phyloP scores from a whole-genome alignment of 768 basidiomycete species.

The Paxillus involutus region DNA sequence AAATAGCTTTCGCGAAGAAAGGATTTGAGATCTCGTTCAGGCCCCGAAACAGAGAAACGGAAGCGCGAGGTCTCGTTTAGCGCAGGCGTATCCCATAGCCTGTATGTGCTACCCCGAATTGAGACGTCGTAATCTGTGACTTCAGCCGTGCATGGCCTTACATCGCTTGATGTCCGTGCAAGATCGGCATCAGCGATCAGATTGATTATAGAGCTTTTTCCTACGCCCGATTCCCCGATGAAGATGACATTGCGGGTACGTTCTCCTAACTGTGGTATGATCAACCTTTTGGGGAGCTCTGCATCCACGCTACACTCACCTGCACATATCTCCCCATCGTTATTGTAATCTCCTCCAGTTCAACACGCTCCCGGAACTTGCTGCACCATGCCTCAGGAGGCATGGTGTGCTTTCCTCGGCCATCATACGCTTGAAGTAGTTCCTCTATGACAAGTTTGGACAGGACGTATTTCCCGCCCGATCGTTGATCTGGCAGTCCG shows the following conservation, averaged over 20 bases:
- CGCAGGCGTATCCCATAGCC: conserved; percentile 36
- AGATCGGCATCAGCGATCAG: not conserved
- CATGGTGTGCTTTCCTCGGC: no score
- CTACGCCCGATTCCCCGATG: not conserved
- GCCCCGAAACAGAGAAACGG: not conserved
- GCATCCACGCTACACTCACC: no score
- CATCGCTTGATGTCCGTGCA: not conserved
- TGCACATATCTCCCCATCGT: no score
- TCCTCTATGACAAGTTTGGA: no score
- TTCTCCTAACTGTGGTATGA: not conserved
- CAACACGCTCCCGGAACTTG: no score
- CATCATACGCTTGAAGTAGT: no score
- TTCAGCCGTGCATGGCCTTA: conserved; percentile 4
- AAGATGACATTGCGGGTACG: not conserved
- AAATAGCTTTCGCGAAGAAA: conserved; percentile 33
- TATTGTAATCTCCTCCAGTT: no score
- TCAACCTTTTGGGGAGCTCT: conserved; percentile 16
- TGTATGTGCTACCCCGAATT: conserved; percentile 15
- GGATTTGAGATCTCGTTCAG: conserved; percentile 10
- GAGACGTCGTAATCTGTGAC: conserved; percentile 20
- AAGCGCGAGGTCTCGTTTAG: conserved; percentile 15
- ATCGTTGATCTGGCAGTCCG: no score
- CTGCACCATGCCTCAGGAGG: no score
- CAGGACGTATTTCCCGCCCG: no score
- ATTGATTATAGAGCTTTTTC: conserved; percentile 6